These are phyloP conservation scores for Anastatica hierochuntica DNA, from an alignment of 345 rosid species.

Conservation along the genomic window DNA sequence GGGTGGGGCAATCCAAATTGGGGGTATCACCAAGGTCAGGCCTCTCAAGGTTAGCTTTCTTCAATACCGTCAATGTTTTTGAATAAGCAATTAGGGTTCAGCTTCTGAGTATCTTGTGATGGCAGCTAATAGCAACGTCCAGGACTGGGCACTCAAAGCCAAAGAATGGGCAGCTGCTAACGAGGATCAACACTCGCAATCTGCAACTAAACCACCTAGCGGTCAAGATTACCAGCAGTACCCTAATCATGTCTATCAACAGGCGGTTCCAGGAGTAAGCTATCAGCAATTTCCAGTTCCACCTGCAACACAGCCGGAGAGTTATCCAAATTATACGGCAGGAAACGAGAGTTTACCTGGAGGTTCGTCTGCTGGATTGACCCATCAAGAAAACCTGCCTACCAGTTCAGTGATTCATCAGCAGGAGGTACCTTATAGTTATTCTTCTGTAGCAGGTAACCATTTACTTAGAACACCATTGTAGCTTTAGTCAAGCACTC, in stretches of 20 bases:
- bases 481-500: slow-evolving; percentile 46
- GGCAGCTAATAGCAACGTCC: slow-evolving; percentile 45
- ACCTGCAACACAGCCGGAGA: slow-evolving; percentile 39
- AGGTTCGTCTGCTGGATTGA: slow-evolving; percentile 31
- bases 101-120: slow-evolving; percentile 13
- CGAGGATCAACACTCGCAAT: slow-evolving; percentile 45
- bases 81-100: slow-evolving; percentile 1
- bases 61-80: background rate
- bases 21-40: slow-evolving; percentile 55
- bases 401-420: slow-evolving; percentile 60
- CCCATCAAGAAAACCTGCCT: slow-evolving; percentile 37
- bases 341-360: slow-evolving; percentile 41
- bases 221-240: slow-evolving; percentile 45
- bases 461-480: slow-evolving; percentile 44
- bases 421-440: slow-evolving; percentile 99
- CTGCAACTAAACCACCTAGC: slow-evolving; percentile 34
- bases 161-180: slow-evolving; percentile 79
- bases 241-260: slow-evolving; percentile 51
- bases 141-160: slow-evolving; percentile 97
- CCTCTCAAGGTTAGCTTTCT: slow-evolving; percentile 32
- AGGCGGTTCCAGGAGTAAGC: slow-evolving; percentile 28
- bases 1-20: slow-evolving; percentile 67
- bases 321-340: slow-evolving; percentile 27
- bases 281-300: slow-evolving; percentile 60
- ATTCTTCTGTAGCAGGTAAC: slow-evolving; percentile 99